These are phyloP conservation scores for Populus tremula DNA, from an alignment of 345 rosid genomes.

Conservation along the genomic window DNA sequence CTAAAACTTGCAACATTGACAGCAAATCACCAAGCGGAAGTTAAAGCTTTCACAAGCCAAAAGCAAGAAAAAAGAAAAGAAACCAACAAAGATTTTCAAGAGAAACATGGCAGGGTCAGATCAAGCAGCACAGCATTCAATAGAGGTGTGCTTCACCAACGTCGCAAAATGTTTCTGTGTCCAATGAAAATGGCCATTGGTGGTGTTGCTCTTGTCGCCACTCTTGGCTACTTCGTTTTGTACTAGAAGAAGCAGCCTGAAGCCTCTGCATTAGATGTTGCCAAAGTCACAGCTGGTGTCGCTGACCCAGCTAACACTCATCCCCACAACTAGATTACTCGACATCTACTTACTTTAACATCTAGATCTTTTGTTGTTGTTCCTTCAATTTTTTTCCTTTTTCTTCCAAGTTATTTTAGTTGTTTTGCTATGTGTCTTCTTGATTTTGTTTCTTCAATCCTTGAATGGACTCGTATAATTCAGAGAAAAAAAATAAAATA, in stretches of 20 bases:
- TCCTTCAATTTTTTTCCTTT: too few relatives aligned
- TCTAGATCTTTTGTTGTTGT: neutral
- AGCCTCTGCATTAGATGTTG: slow-evolving; percentile 63
- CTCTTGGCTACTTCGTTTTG: slow-evolving; percentile 50
- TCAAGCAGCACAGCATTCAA: slow-evolving; percentile 29
- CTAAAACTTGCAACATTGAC: too few relatives aligned
- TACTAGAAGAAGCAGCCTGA: slow-evolving; percentile 57
- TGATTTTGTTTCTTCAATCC: neutral
- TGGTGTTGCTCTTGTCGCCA: slow-evolving; percentile 36
- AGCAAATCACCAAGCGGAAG: neutral
- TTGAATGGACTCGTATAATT: neutral
- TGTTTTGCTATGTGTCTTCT: neutral
- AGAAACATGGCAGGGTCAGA: slow-evolving; percentile 33
- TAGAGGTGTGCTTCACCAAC: slow-evolving; percentile 42
- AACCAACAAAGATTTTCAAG: neutral
- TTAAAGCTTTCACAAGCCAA: neutral
- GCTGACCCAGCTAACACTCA: slow-evolving; percentile 41
- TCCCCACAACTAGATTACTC: slow-evolving; percentile 35
- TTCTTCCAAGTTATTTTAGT: neutral
- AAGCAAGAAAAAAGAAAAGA: neutral
- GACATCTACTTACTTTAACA: neutral
- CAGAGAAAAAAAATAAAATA: neutral
- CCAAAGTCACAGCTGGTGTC: slow-evolving; percentile 52
- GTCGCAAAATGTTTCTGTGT: slow-evolving; percentile 21
- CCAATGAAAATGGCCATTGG: slow-evolving; percentile 47